Evolutionary conservation across 2,329 filamentous ascomycete species (phyloP), one percentile per base, ranked within the genome.

Genomic region (Aspergillus sp.): DNA sequence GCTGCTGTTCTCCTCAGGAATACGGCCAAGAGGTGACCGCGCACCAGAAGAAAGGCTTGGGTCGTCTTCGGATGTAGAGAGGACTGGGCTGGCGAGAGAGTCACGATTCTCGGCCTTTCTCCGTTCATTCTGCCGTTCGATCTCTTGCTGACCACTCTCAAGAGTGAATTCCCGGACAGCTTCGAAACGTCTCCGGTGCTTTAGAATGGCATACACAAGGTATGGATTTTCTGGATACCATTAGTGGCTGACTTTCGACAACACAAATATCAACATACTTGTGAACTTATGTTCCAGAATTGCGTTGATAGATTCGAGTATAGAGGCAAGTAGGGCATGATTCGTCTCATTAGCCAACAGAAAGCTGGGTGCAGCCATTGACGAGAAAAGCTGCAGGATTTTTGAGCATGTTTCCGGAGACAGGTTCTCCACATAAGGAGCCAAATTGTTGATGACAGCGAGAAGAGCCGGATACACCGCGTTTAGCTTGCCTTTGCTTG

Each of bases 351-450:
- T 98, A 7, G 92, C 92, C 19, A 98, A 82, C 9, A 99, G 81
- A 74, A 98, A 99, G 34, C 91, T 92, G 0, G 95, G 94, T 0
- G 93, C 91, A 8, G 94, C 96, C 91, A 98, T 96, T 38, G 91
- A 95, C 4, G 88, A 87, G 74, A 96, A 96, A 0, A 98, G 82
- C 69, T 97, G 93, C 68, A 98, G 83, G 31, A 98, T 80, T 74
- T 93, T 96, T 2, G 89, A 88, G 73, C 91, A 91, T 17, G 92
- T 89, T 3, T 88, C 85, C 4, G 87, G 82, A 54, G 90, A 92
- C 11, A 98, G 80, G 23, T 90, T 87, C 71, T 95, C 88, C 4
- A 95, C 82, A 72, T 96, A 91, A 17, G 95, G 90, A 11, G 93
- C 89, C 65, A 97, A 89, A 71, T 99, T 99, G 76, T 95, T 95